Conservation (phyloP, 495 filamentous ascomycete genomes). For the Tuber borchii region DNA sequence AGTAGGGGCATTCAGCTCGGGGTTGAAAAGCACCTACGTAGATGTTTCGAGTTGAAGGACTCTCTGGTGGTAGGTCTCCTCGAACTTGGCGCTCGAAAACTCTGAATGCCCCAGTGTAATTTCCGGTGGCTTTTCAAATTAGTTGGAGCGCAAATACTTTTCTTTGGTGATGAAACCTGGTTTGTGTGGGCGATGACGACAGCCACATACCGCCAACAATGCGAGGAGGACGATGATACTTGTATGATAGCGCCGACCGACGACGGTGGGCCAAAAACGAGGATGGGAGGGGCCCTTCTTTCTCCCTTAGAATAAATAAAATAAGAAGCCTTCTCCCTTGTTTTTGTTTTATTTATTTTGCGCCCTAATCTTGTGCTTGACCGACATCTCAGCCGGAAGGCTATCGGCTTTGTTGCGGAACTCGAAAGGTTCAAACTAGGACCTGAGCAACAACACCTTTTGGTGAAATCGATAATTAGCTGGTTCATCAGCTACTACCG, state of each 20-base stretch:
- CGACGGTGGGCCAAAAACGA: neutral
- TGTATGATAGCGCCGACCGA: neutral
- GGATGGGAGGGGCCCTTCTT: neutral
- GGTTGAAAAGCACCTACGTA: too few species aligned
- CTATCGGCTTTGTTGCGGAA: constrained; percentile 3
- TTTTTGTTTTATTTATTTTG: neutral
- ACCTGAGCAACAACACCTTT: constrained; percentile 3
- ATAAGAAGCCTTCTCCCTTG: neutral
- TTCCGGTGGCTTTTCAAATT: neutral
- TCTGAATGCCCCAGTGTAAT: neutral
- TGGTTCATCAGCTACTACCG: neutral
- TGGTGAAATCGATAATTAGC: constrained; percentile 6
- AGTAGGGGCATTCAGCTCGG: too few species aligned
- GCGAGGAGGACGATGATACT: neutral
- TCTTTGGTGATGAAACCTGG: neutral
- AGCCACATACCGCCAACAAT: neutral
- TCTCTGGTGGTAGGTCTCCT: too few species aligned
- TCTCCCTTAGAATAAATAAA: neutral
- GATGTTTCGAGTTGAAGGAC: too few species aligned
- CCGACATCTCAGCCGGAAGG: neutral
- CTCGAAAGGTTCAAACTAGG: neutral
- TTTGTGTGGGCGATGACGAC: neutral
- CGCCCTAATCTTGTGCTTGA: neutral
- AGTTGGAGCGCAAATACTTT: neutral
- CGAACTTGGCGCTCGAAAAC: too few species aligned